Percentiles rank a stretch among this genome's conserved stretches.
Evolutionary conservation across 495 filamentous ascomycete species (phyloP).

Genomic region (Amorphotheca resinae): DNA sequence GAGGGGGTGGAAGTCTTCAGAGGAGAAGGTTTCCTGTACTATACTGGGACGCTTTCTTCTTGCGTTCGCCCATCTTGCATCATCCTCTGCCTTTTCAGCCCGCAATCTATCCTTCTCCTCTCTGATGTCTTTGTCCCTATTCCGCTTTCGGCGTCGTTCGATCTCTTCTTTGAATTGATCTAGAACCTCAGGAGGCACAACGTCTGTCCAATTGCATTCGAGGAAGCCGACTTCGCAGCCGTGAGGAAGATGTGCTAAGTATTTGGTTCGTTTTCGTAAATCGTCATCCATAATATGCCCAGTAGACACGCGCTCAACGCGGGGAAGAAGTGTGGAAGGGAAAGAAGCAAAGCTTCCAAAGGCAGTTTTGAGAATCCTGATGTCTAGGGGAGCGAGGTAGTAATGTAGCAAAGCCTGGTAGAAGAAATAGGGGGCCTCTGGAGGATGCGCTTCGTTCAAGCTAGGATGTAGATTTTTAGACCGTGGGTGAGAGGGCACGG

Average conservation of each 20-base stretch:
- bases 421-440: constrained; percentile 57
- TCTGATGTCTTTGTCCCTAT: constrained; percentile 73
- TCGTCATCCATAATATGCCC: constrained; percentile 88
- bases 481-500: constrained; percentile 1
- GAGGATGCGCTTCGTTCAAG: constrained; percentile 13
- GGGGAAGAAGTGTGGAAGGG: constrained; percentile 79
- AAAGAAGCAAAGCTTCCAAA: constrained; percentile 77
- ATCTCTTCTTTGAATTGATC: constrained; percentile 63
- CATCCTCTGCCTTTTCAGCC: constrained; percentile 71
- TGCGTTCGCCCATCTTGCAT: constrained; percentile 43
- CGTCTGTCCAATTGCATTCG: constrained; percentile 94
- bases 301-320: constrained; percentile 82
- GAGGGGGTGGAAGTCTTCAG: constrained; percentile 55
- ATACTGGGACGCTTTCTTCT: constrained; percentile 24
- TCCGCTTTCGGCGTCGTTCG: constrained; percentile 62
- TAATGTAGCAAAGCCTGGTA: constrained; percentile 85
- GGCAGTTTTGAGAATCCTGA: constrained; percentile 82
- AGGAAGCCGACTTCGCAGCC: constrained; percentile 90
- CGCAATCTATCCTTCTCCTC: constrained; percentile 85
- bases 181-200: constrained; percentile 64
- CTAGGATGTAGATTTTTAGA: neutral
- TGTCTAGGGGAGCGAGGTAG: constrained; percentile 88
- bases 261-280: constrained; percentile 75
- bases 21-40: constrained; percentile 10
- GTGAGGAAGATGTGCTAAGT: constrained; percentile 79